Evolutionary conservation across 257 asterid species (phyloP), one percentile per base, ranked within the genome.

Genomic region (Solanum peruvianum): DNA sequence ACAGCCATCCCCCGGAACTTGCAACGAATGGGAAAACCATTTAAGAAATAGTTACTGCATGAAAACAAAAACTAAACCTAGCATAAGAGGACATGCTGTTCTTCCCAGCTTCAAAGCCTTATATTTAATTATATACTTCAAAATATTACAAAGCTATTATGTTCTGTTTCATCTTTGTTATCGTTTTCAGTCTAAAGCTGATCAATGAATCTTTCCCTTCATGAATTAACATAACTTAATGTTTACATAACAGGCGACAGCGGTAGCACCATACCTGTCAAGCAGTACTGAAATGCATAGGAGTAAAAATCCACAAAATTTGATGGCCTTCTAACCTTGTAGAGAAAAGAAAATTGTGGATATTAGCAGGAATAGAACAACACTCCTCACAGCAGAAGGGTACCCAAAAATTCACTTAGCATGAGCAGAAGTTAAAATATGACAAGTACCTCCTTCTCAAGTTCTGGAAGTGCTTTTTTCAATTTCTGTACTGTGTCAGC

Each of bases 391-490:
- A 45, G 64, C 64, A 45, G 64, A 80, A 47, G 27, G 27, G 42
- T 12, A 45, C 16, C 41, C 60, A 80, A 47, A 80, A 29, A 27
- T 16, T 27, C 66, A 80, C 29, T 27, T 29, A 18, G 85, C 66
- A 47, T 47, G 66, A 60, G 86, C 84, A 58, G 71, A 80, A 87
- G 29, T 75, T 62, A 62, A 86, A 86, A 89, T 75, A 31, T 29
- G 81, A 35, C 9, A 41, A 31, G 67, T 90, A 95, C 98, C 96
- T 96, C 98, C 91, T 90, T 94, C 93, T 92, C 95, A 87, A 96
- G 92, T 77, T 93, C 96, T 70, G 97, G 97, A 71, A 96, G 93
- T 87, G 95, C 88, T 89, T 95, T 96, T 94, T 93, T 94, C 88
- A 96, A 91, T 91, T 96, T 96, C 81, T 33, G 77, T 11, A 94